A percentile compares a stretch with the other conserved stretches of the same genome.
Evolutionary conservation across 305 asterid genomes (phyloP).

Genomic region (Rubia occidens): DNA sequence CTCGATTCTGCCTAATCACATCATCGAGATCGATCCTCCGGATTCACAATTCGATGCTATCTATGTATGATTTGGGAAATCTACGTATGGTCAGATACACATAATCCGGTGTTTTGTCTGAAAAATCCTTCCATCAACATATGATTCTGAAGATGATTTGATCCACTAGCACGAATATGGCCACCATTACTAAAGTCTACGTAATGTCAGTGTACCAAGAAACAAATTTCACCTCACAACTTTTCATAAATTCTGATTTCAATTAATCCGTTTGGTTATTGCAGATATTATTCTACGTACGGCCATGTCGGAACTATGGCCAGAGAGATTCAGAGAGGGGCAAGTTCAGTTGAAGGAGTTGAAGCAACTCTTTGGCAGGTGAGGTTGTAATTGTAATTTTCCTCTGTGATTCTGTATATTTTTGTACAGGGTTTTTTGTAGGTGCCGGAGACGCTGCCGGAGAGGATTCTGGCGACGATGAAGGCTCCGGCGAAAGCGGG

Average conservation of each 20-base stretch:
- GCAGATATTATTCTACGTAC: constrained; percentile 66
- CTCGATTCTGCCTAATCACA: too few relatives aligned
- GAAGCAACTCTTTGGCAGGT: constrained; percentile 90
- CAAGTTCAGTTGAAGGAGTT: constrained; percentile 59
- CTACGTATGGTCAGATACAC: too few relatives aligned
- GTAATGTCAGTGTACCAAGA: constrained; percentile 49
- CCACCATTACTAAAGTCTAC: constrained; percentile 43
- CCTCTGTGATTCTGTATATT: neutral
- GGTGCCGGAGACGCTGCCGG: constrained; percentile 81
- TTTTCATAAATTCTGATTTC: neutral
- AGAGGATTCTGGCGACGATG: constrained; percentile 59
- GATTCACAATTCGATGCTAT: neutral
- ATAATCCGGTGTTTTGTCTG: too few relatives aligned
- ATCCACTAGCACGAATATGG: constrained; percentile 9
- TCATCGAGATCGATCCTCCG: neutral
- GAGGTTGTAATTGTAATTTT: constrained; percentile 15
- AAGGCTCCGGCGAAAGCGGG: constrained; percentile 64
- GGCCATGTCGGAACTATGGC: constrained; percentile 91
- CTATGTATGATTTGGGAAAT: too few relatives aligned
- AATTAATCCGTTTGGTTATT: neutral
- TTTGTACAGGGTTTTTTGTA: constrained; percentile 16
- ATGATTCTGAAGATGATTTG: neutral
- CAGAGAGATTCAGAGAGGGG: constrained; percentile 70
- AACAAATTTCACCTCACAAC: neutral
- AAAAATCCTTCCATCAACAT: too few relatives aligned